These are phyloP conservation scores for Whalleya microplaca DNA, from an alignment of 2,329 filamentous ascomycete genomes.

Conservation along the genomic window DNA sequence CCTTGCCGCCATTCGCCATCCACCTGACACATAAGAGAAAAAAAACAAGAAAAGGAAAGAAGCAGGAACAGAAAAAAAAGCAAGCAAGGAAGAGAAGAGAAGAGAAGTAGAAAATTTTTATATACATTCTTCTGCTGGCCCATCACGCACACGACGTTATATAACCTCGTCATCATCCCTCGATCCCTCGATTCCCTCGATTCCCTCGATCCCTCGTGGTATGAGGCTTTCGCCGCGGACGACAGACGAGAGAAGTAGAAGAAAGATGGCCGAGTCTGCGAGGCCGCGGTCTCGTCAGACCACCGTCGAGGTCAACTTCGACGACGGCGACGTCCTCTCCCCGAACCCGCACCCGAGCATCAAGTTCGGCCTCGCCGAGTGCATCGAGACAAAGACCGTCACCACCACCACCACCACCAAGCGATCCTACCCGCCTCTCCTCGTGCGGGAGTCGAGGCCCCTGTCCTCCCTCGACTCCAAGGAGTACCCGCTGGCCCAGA, in stretches of 20 bases:
- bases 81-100: too few species aligned
- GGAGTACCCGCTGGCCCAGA: constrained; percentile 84
- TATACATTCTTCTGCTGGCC: too few species aligned
- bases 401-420: constrained; percentile 93
- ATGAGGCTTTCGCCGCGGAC: constrained; percentile 24
- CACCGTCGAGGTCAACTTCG: constrained; percentile 52
- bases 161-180: too few species aligned
- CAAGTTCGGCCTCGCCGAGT: constrained; percentile 65
- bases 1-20: too few species aligned
- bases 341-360: constrained; percentile 47
- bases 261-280: constrained; percentile 23
- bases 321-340: constrained; percentile 44
- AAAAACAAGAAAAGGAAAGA: too few species aligned
- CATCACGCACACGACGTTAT: too few species aligned
- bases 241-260: constrained; percentile 26
- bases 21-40: too few species aligned
- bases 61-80: too few species aligned
- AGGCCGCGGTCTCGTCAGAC: constrained; percentile 46
- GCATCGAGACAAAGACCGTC: constrained; percentile 71
- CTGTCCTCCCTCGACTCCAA: constrained; percentile 79
- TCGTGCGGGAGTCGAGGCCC: constrained; percentile 73
- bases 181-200: too few species aligned
- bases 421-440: constrained; percentile 80
- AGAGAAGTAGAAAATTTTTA: too few species aligned
- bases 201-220: constrained; percentile 1